These are phyloP conservation scores for Polygonum aviculare DNA, from an alignment of 148 eudicot species.

Conservation along the genomic window DNA sequence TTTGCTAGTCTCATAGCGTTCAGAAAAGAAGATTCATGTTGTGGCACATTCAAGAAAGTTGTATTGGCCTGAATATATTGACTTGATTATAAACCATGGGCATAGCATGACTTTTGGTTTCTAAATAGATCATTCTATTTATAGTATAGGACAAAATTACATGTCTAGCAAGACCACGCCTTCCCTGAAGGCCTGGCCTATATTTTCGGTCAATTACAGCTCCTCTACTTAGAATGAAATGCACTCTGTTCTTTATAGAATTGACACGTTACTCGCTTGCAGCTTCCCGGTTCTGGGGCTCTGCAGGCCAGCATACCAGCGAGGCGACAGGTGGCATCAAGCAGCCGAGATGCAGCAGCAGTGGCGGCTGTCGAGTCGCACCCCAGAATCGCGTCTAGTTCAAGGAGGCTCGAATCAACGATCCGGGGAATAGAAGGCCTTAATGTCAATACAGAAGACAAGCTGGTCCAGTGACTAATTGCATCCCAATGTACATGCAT, in stretches of 20 bases:
- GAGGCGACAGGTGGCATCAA: conserved; percentile 29
- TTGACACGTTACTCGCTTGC: background rate
- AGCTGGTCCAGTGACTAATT: background rate
- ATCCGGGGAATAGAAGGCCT: conserved; percentile 77
- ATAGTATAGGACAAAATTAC: too few relatives aligned
- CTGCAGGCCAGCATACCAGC: conserved; percentile 23
- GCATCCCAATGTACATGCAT: background rate
- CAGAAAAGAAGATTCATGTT: background rate
- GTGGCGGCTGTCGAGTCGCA: conserved; percentile 16
- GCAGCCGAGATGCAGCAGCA: conserved; percentile 36
- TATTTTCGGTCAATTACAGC: too few relatives aligned
- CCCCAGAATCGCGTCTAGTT: conserved; percentile 24
- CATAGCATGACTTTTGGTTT: background rate
- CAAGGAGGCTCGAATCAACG: conserved; percentile 36
- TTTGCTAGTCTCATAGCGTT: background rate
- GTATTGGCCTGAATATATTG: background rate
- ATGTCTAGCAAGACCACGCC: too few relatives aligned
- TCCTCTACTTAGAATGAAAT: too few relatives aligned
- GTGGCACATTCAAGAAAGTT: background rate
- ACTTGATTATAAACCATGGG: background rate
- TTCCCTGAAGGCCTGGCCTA: too few relatives aligned
- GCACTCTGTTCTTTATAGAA: too few relatives aligned
- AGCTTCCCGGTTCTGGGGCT: conserved; percentile 20
- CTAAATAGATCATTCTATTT: background rate
- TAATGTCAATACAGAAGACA: conserved; percentile 42